Base-by-base conservation (phyloP, 1,284 basidiomycete species). In the Cystobasidium slooffiae region DNA sequence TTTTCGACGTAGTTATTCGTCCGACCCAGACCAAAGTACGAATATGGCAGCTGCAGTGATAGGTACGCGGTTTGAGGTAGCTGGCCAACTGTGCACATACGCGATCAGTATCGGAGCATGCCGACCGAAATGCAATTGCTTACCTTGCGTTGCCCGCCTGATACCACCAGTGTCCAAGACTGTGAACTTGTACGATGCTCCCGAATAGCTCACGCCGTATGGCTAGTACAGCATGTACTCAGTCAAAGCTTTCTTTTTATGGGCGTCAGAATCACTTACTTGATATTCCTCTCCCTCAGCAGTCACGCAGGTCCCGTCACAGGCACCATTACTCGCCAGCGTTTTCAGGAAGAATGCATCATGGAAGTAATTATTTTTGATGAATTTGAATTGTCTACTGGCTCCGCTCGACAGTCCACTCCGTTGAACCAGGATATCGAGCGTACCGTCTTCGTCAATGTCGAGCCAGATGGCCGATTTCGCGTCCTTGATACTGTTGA, bases 1-100 rank as follows among this genome's bases (percentile, higher is more conserved):
- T 94, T 95, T 85, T 99, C 97, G 80, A 99, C 93, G 83, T 99
- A 99, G 83, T 99, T 99, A 84, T 99, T 99, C n/a, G 96, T 99
- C 55, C 97, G 88, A 0, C 97, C 97, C 1, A 99, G 88, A 0
- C 97, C 97, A 80, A 99, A 93, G 86, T 95, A 97, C 2, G 93
- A 88, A 81, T 97, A 97, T 0, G 97, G 96, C 0, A 93, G 91
- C 64, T 90, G 87, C 10, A 99, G 87, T 9, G 94, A 86, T 64
- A 96, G 91, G 80, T 98, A 98, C 0, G 90, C 88, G 0, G 93
- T 93, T 81, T 97, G 94, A 1, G 96, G 90, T 5, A 97, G 88
- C 83, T 99, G 97, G 0, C 89, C 90, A 31, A 66, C 64, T 66
- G 14, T 31, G 49, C 46, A 37, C 9, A 22, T 18, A 58, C 55